Base-by-base conservation (phyloP, 192 early-diverging fungal genomes). In the Geranomyces michiganensis region DNA sequence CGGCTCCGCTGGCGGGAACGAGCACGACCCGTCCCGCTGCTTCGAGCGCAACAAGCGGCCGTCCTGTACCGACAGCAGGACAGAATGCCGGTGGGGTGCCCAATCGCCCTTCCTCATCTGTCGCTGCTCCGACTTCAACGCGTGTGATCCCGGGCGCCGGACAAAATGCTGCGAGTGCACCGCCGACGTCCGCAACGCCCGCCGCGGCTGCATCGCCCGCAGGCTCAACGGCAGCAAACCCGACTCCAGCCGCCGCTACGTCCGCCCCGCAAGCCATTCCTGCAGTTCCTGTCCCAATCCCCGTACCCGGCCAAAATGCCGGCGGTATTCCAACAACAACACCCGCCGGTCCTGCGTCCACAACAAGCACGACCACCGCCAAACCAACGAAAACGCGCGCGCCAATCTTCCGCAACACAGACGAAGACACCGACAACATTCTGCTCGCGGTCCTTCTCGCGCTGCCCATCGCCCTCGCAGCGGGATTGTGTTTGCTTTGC, bases 371-470 rank as follows among this genome's bases (percentile, higher is more conserved):
- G n/a, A 53, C n/a, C 51, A 26, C 51, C 43, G 19, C n/a, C 66
- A n/a, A n/a, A 26, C 21, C 66, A 0, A 36, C 66, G 13, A 46
- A 22, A 46, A 65, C 17, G 41, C n/a, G 32, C 0, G 47, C 22
- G 22, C 44, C 63, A 6, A 4, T 53, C 17, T 3, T n/a, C 51
- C 7, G 51, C n/a, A 22, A 8, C 62, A 22, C 33, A 45, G 53
- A 33, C 17, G 58, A 60, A 3, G 36, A 41, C 10, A 10, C 10
- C 36, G 36, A 41, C 58, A 32, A 27, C 8, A 19, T 29, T 29
- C 58, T 60, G 19, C 44, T 70, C 3, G 68, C 56, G 22, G 56
- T 56, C 17, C 46, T 70, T 22, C 55, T 70, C 24, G 56, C 26
- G 12, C 33, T 32, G 2, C 32, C 32, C 1, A 60, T 70, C 10